Base-by-base conservation (phyloP, 805 yeast genomes). In the Saturnispora besseyi region DNA sequence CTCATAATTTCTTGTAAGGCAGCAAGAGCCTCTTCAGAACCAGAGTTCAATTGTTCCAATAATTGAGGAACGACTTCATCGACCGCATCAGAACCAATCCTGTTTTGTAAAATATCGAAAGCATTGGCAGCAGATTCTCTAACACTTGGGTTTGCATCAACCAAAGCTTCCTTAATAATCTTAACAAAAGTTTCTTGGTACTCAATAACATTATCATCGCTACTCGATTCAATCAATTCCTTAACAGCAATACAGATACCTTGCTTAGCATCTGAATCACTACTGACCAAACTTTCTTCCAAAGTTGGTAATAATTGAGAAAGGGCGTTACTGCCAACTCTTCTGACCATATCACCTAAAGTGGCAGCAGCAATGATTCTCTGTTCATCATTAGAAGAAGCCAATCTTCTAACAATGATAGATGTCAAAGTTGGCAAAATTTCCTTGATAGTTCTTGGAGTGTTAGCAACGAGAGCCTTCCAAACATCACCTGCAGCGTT, bases 211-310 rank as follows among this genome's bases (percentile, higher is more conserved):
- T 79, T 76, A 13, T 79, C 85, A 3, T 70, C 64, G 9, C 79
- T 71, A 4, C 95, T 78, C 0, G 96, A 85, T 55, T 79, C 82
- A 54, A 90, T 81, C 54, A 93, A 79, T 64, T 90, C 98, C 41
- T 81, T 78, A 45, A 89, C 72, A 8, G 99, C 99, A 64, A 91
- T 81, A 73, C 99, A 93, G 46, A 93, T 87, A 73, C 99, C 99
- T 71, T 90, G 95, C 63, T 86, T 87, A 34, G 95, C 84, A 62
- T 84, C 93, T n/a, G 86, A 71, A 59, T 85, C 93, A n/a, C 74
- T 70, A 13, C 71, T 61, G 48, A 72, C 63, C 54, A 85, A 69
- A 1, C 87, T 76, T 37, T 76, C 77, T 57, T 87, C 84, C 58
- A 91, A 71, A 4, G 95, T 84, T 41, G 99, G 99, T 53, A 93